Conservation (phyloP, 495 filamentous ascomycete genomes). For the Lasiosphaeriaceae sp. region DNA sequence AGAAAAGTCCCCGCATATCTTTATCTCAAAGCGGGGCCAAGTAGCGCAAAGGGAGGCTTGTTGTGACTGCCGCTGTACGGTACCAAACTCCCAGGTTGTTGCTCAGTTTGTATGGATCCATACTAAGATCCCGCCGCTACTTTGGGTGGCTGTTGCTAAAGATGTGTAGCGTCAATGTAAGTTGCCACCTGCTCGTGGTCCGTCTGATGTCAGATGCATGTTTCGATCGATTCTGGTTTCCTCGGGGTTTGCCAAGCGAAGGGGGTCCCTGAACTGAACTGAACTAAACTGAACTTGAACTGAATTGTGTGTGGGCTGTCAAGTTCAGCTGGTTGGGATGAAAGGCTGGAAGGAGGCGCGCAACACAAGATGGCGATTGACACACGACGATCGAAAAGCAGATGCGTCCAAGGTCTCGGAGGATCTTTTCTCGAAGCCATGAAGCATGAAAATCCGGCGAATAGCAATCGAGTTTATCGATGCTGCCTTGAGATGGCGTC, state of each 20-base stretch:
- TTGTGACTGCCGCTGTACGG: no score
- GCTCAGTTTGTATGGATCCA: no score
- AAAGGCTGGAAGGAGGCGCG: not conserved
- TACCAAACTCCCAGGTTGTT: no score
- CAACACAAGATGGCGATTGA: not conserved
- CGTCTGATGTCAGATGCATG: slow-evolving; percentile 2
- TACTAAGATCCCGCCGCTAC: no score
- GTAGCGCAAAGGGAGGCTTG: no score
- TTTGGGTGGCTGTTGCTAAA: no score
- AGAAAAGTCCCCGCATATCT: no score
- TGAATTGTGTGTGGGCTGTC: no score
- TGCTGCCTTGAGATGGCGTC: slow-evolving; percentile 11
- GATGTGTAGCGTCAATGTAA: not conserved
- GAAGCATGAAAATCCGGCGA: not conserved
- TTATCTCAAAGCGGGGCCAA: no score
- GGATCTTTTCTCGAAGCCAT: not conserved
- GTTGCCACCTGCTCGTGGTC: not conserved
- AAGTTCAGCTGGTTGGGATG: no score
- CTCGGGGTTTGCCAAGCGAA: not conserved
- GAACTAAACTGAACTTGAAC: not conserved
- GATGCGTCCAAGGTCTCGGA: not conserved
- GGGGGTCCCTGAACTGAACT: no score
- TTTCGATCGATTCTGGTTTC: not conserved
- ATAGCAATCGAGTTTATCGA: slow-evolving; percentile 1
- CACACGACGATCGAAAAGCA: not conserved